phyloP scores from a whole-genome alignment of 805 yeast species.

The Candida sithepensis region DNA sequence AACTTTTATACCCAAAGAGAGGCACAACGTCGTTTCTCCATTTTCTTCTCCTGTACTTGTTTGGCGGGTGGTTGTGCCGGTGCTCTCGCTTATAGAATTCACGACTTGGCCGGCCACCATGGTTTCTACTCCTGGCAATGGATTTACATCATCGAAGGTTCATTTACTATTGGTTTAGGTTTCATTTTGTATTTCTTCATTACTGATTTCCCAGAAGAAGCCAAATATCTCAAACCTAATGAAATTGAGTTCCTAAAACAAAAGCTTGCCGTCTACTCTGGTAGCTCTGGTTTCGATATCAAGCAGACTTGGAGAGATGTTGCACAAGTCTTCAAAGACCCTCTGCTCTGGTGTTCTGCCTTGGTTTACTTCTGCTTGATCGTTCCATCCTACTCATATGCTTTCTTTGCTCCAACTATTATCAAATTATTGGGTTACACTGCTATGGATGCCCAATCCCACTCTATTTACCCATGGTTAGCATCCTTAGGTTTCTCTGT shows the following conservation, averaged over 20 bases:
- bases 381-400: conserved; percentile 74
- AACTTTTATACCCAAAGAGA: conserved; percentile 63
- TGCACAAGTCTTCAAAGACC: conserved; percentile 51
- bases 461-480: conserved; percentile 85
- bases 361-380: conserved; percentile 61
- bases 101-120: conserved; percentile 46
- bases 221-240: conserved; percentile 46
- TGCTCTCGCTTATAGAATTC: conserved; percentile 62
- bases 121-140: conserved; percentile 46
- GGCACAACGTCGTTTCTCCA: conserved; percentile 65
- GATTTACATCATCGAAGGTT: conserved; percentile 40
- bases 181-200: conserved; percentile 40
- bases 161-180: conserved; percentile 33
- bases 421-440: conserved; percentile 60
- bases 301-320: conserved; percentile 46
- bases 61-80: conserved; percentile 81
- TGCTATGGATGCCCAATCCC: conserved; percentile 70
- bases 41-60: conserved; percentile 68
- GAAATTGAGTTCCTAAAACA: conserved; percentile 55
- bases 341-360: conserved; percentile 54
- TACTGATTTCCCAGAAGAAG: conserved; percentile 72
- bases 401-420: conserved; percentile 69
- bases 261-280: conserved; percentile 54
- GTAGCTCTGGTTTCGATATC: conserved; percentile 47
- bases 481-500: conserved; percentile 67